Evolutionary conservation across 257 asterid species (phyloP), one percentile per base, ranked within the genome.

Genomic region (Cinchona pubescens): DNA sequence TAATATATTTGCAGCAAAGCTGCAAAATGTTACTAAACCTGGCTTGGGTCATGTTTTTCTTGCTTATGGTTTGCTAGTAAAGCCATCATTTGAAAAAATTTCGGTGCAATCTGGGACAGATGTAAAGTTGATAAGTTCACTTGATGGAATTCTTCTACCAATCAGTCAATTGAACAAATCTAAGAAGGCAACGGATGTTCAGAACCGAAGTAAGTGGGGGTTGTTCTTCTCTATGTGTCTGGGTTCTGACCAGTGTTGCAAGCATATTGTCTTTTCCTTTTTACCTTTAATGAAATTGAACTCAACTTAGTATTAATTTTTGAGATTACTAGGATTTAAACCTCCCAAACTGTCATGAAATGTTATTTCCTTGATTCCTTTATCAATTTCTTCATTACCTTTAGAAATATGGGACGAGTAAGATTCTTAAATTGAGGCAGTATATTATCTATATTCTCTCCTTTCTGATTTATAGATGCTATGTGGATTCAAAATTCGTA

Each of bases 41-140:
- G 83, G 85, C 40, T 75, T 82, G 51, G 92, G 88, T 45, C 91
- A 87, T 27, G 65, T 90, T 74, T 88, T 85, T 85, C 88, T 92
- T 74, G 98, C 97, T 48, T 83, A 87, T 83, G 98, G 98, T 76
- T 86, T 87, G 79, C 85, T 85, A 74, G 78, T 92, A 71, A 92
- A 92, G 83, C 99, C 99, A 10, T 78, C 88, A 11, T 94, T 94
- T 43, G 95, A 88, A 79, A 94, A 90, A 76, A 83, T 90, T 80
- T 18, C 86, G 74, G 96, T 94, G 80, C 94, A 83, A 45, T 75
- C 88, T 74, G 99, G 99, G 42, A 83, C 76, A 27, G 96, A 94
- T 63, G n/a, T 90, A 67, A 76, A 67, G 51, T 84, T 94, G 77
- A 84, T 77, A 76, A 79, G 85, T 76, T 88, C 95, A 29, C 83